Percentiles rank a stretch among this genome's conserved stretches.
These are phyloP conservation scores for Hydrangea macrophylla DNA, from an alignment of 148 eudicot genomes.

Conservation along the genomic window DNA sequence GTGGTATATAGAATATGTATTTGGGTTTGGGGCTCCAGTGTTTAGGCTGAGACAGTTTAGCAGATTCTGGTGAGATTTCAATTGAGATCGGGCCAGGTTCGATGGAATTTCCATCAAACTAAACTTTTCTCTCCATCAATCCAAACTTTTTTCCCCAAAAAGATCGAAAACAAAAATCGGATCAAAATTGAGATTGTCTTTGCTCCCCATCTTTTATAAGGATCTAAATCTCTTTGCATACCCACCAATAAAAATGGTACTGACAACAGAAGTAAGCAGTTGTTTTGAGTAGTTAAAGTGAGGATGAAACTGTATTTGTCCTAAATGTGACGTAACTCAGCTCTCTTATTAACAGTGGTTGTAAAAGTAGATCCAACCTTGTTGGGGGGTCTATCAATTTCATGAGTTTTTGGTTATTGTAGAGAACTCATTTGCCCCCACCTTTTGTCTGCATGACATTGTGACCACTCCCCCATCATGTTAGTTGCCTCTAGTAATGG, in stretches of 20 bases:
- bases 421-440: slow-evolving; percentile 22
- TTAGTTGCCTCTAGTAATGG: slow-evolving; percentile 25
- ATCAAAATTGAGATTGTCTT: slow-evolving; percentile 30
- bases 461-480: slow-evolving; percentile 32
- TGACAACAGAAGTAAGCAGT: slow-evolving; percentile 15
- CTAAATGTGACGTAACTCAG: slow-evolving; percentile 16
- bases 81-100: not conserved
- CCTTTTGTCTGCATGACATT: slow-evolving; percentile 26
- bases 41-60: not conserved
- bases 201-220: slow-evolving; percentile 33
- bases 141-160: slow-evolving; percentile 6
- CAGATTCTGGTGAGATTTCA: not conserved
- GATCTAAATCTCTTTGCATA: slow-evolving; percentile 12
- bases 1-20: not conserved
- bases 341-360: slow-evolving; percentile 2
- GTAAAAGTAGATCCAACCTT: slow-evolving; percentile 19
- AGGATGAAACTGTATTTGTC: slow-evolving; percentile 29
- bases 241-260: slow-evolving; percentile 26
- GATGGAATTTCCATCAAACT: slow-evolving; percentile 6
- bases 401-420: slow-evolving; percentile 17
- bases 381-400: slow-evolving; percentile 30
- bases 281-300: slow-evolving; percentile 29
- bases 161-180: slow-evolving; percentile 34
- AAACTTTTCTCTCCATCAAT: slow-evolving; percentile 10
- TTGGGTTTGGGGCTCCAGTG: slow-evolving; percentile 9